Evolutionary conservation across 1,284 basidiomycete species (phyloP), one percentile per base, ranked within the genome.

Genomic region (Leucoagaricus sp.): DNA sequence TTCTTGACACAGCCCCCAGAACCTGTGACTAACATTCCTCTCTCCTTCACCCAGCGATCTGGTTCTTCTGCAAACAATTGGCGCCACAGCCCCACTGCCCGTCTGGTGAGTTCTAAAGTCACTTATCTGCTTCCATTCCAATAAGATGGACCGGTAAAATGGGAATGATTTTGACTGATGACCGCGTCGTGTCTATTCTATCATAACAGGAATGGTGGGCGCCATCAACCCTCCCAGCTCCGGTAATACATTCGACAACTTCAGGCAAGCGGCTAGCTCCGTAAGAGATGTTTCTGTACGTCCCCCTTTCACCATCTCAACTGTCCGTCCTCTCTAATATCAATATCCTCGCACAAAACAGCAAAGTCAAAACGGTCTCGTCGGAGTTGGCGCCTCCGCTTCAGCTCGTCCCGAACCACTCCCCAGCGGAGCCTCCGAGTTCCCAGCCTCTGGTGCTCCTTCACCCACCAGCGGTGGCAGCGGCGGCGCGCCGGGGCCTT

Each of bases 51-150:
- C 4, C 57, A 76, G 79, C 84, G 8, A 76, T 85, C 56, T 86
- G 83, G 83, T 84, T 83, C 70, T 85, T 73, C 77, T 86, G 84
- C 72, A 79, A 78, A 60, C 80, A 82, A 62, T 71, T 75, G 12
- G n/a, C 56, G 4, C 78, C 79, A 15, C 21, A 53, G 3, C 64
- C 72, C 21, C 82, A 84, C 65, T 84, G 82, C 63, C 53, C 61
- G 17, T 58, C 64, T 8, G 80, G 80, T 64, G 74, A 70, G 73
- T 58, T 19, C 13, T 23, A 10, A 31, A 28, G 8, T 54, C 26
- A n/a, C 10, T 17, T 17, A 42, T n/a, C 26, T 19, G 9, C 4
- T 19, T n/a, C 31, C 15, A 34, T 19, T 13, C n/a, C n/a, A n/a
- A n/a, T n/a, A n/a, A n/a, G n/a, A n/a, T n/a, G n/a, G n/a, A n/a